phyloP scores from a whole-genome alignment of 306 rosid genomes.

The Vigna unguiculata region DNA sequence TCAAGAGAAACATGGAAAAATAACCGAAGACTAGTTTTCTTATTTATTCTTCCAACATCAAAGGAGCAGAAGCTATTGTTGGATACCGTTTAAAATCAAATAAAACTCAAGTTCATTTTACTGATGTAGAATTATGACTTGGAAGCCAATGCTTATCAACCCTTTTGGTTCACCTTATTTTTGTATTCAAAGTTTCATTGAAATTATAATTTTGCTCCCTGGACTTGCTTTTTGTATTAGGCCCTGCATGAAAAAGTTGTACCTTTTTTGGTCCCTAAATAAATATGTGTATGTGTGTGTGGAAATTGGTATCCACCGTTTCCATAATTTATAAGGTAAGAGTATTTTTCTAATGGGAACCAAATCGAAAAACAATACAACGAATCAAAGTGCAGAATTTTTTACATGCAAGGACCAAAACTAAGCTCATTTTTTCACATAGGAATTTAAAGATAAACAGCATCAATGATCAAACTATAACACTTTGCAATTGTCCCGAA shows the following conservation, averaged over 20 bases:
- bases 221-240: background rate
- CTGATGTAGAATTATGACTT: constrained; percentile 8
- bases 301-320: background rate
- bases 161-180: too few species aligned
- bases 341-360: background rate
- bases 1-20: too few species aligned
- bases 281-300: background rate
- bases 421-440: background rate
- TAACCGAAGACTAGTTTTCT: too few species aligned
- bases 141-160: constrained; percentile 2
- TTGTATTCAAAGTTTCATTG: too few species aligned
- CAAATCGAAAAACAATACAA: background rate
- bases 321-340: background rate
- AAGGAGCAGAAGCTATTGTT: constrained; percentile 88
- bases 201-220: background rate
- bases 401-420: background rate
- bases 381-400: too few species aligned
- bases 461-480: background rate
- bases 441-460: background rate
- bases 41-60: constrained; percentile 96
- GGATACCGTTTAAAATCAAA: constrained; percentile 72
- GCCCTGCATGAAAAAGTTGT: background rate
- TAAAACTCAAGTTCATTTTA: constrained; percentile 20
- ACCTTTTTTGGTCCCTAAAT: background rate
- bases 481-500: background rate